Percentiles rank a stretch among this genome's conserved stretches.
Conservation (phyloP, 139 green algal genomes). For the Chlorella sp. region DNA sequence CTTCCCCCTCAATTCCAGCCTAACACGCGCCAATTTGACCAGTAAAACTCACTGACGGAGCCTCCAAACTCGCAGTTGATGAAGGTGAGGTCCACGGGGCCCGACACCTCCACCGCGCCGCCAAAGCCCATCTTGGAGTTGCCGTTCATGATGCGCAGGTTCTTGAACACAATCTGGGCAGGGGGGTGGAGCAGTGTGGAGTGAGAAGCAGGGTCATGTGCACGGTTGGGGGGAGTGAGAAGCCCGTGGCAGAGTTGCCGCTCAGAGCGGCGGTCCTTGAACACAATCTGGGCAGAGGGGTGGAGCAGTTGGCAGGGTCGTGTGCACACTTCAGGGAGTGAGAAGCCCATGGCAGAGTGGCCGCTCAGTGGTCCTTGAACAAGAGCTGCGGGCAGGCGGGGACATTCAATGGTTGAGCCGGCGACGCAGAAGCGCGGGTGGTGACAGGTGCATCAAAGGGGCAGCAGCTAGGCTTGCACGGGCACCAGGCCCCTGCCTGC, state of each 20-base stretch:
- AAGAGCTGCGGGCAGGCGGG: no score
- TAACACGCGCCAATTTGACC: no score
- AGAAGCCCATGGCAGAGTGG: neutral
- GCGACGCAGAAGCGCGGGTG: no score
- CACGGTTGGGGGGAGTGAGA: neutral
- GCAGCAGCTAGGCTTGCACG: neutral
- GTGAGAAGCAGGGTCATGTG: neutral
- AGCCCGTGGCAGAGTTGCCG: no score
- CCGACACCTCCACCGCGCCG: constrained; percentile 16
- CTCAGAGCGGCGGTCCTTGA: constrained; percentile 27
- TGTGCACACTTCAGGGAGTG: neutral
- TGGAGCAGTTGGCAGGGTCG: neutral
- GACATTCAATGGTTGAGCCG: no score
- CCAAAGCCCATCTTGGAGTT: constrained; percentile 21
- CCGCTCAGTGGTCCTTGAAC: no score
- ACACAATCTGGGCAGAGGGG: neutral
- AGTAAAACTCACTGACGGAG: constrained; percentile 19
- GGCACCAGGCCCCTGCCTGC: neutral
- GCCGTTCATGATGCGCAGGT: constrained; percentile 38
- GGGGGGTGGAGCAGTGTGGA: neutral
- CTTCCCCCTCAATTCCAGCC: no score
- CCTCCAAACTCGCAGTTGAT: constrained; percentile 40
- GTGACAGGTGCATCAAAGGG: no score
- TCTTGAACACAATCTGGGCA: constrained; percentile 14
- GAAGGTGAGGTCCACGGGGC: constrained; percentile 32